These are phyloP conservation scores for Coniochaeta sp. DNA, from an alignment of 2,329 filamentous ascomycete genomes.

Conservation along the genomic window DNA sequence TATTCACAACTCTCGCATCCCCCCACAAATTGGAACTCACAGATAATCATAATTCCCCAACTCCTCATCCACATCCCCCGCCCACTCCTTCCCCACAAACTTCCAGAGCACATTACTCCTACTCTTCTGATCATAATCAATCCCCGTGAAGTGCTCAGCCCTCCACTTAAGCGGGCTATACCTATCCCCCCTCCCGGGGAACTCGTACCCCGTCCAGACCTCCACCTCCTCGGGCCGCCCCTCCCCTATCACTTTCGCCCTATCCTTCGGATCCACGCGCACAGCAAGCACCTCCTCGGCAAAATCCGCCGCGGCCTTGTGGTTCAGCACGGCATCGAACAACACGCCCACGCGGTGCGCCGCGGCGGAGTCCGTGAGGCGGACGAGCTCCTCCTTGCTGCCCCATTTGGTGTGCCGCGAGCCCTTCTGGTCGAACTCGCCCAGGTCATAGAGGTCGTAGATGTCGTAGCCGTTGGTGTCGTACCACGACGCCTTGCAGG, in stretches of 20 bases:
- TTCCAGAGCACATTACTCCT: slow-evolving; percentile 58
- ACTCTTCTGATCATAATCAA: slow-evolving; percentile 53
- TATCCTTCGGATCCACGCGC: slow-evolving; percentile 30
- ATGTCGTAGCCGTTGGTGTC: slow-evolving; percentile 62
- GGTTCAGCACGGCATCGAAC: slow-evolving; percentile 68
- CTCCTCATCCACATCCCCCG: slow-evolving; percentile 44
- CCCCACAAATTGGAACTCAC: too few species aligned
- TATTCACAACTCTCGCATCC: too few species aligned
- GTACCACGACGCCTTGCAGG: slow-evolving; percentile 58
- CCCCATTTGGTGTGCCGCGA: slow-evolving; percentile 62
- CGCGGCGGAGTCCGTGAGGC: slow-evolving; percentile 42
- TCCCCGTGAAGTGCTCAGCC: slow-evolving; percentile 61
- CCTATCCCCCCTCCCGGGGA: slow-evolving; percentile 50
- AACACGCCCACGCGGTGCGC: slow-evolving; percentile 49
- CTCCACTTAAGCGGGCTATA: slow-evolving; percentile 59
- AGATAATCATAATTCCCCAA: slow-evolving; percentile 54
- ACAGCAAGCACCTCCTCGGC: slow-evolving; percentile 7
- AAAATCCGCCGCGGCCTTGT: slow-evolving; percentile 63
- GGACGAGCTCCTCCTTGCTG: slow-evolving; percentile 50
- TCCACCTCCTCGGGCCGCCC: slow-evolving; percentile 57
- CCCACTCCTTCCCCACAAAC: slow-evolving; percentile 58
- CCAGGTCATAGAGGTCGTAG: slow-evolving; percentile 64
- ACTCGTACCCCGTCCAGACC: slow-evolving; percentile 62
- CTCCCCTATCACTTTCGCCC: slow-evolving; percentile 45
- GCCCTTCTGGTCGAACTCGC: slow-evolving; percentile 68